phyloP scores from a whole-genome alignment of 352 stramenopile genomes.

The Phytophthora pisi region DNA sequence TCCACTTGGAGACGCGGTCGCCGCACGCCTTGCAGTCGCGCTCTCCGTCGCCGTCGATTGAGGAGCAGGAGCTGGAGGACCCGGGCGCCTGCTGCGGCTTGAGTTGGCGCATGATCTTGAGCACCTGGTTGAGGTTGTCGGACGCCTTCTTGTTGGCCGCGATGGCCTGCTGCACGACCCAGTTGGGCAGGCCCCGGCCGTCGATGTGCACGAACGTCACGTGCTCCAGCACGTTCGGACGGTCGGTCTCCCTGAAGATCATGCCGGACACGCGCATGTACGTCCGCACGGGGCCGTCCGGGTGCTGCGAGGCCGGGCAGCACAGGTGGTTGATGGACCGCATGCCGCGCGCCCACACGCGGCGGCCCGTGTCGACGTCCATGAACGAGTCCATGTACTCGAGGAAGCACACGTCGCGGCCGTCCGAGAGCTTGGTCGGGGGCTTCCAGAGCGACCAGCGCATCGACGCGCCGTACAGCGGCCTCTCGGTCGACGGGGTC shows the following conservation, averaged over 20 bases:
- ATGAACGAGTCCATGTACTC: slow-evolving; percentile 78
- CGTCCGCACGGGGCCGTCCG: slow-evolving; percentile 56
- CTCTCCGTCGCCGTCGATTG: slow-evolving; percentile 18
- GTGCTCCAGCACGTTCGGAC: slow-evolving; percentile 58
- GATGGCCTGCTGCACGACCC: slow-evolving; percentile 55
- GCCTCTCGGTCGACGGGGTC: slow-evolving; percentile 38
- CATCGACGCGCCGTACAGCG: slow-evolving; percentile 52
- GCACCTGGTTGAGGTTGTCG: slow-evolving; percentile 61
- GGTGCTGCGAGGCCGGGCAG: slow-evolving; percentile 63
- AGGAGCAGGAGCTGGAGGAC: background rate
- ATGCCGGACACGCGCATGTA: slow-evolving; percentile 61
- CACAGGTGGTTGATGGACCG: slow-evolving; percentile 68
- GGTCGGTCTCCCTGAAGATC: slow-evolving; percentile 67
- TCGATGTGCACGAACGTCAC: slow-evolving; percentile 65
- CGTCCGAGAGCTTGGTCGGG: slow-evolving; percentile 51
- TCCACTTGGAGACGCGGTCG: slow-evolving; percentile 70
- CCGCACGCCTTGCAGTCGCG: slow-evolving; percentile 59
- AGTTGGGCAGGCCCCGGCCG: slow-evolving; percentile 46
- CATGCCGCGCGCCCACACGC: slow-evolving; percentile 70
- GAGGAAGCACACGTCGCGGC: slow-evolving; percentile 62
- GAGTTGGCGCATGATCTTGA: slow-evolving; percentile 65
- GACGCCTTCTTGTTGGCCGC: slow-evolving; percentile 53
- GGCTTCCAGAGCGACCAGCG: slow-evolving; percentile 70
- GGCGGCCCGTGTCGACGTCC: slow-evolving; percentile 55
- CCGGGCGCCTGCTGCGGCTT: slow-evolving; percentile 21